Conservation (phyloP, 805 yeast genomes). For the Lachancea dasiensis region DNA sequence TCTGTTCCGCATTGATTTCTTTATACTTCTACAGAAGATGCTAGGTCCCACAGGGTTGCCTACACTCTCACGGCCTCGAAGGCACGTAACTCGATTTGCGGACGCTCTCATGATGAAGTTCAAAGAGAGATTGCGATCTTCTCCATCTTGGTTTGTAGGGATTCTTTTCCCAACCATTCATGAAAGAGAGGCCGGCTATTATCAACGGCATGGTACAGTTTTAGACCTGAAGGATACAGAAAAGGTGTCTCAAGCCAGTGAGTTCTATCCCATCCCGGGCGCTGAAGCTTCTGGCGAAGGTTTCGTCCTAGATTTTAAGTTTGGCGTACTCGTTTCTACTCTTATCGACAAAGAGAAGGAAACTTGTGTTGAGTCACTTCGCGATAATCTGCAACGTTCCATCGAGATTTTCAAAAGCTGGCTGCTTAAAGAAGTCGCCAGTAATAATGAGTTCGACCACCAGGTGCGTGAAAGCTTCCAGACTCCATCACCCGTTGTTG, state of each 20-base stretch:
- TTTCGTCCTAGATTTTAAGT: slow-evolving; percentile 21
- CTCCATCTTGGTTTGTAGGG: slow-evolving; percentile 56
- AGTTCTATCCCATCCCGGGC: slow-evolving; percentile 20
- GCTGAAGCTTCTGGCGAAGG: slow-evolving; percentile 20
- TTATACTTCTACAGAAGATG: slow-evolving; percentile 50
- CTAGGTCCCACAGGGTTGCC: slow-evolving; percentile 48
- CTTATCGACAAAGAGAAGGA: slow-evolving; percentile 29
- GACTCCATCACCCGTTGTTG: slow-evolving; percentile 2
- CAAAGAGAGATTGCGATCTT: slow-evolving; percentile 40
- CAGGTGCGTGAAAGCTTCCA: slow-evolving; percentile 15
- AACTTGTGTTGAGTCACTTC: slow-evolving; percentile 19
- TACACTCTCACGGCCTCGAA: slow-evolving; percentile 40
- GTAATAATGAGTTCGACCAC: slow-evolving; percentile 8
- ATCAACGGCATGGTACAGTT: slow-evolving; percentile 36
- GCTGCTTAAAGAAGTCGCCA: slow-evolving; percentile 8
- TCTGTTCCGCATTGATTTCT: slow-evolving; percentile 67
- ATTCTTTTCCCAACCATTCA: slow-evolving; percentile 56
- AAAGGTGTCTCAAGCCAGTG: slow-evolving; percentile 22
- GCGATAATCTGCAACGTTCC: slow-evolving; percentile 16
- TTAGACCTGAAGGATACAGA: slow-evolving; percentile 18
- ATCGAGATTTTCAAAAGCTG: slow-evolving; percentile 17
- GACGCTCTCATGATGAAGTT: slow-evolving; percentile 58
- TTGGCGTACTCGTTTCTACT: slow-evolving; percentile 31
- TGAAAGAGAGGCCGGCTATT: slow-evolving; percentile 43
- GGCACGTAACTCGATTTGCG: slow-evolving; percentile 60